Conservation (phyloP, 2,329 filamentous ascomycete genomes). For the Tolypocladium album region DNA sequence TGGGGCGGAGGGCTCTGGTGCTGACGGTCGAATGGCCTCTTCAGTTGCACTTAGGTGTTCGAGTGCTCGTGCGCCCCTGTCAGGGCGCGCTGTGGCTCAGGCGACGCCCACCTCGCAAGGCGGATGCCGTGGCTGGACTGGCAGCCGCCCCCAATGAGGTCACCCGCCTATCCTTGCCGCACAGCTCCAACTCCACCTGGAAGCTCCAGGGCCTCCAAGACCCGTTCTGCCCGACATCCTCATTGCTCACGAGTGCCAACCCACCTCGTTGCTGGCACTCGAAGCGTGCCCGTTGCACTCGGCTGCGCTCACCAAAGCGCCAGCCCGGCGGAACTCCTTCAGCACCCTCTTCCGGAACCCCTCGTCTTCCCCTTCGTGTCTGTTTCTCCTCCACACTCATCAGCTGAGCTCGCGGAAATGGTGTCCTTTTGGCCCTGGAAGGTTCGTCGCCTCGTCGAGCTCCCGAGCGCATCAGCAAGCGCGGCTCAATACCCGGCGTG, state of each 20-base stretch:
- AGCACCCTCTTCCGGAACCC: background rate
- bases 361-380: background rate
- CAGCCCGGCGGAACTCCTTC: background rate
- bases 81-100: background rate
- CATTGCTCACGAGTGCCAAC: background rate
- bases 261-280: background rate
- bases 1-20: background rate
- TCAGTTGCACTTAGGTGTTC: background rate
- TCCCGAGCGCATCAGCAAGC: background rate
- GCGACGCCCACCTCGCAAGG: background rate
- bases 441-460: slow-evolving; percentile 2
- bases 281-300: background rate
- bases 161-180: background rate
- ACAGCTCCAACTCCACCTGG: background rate
- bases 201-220: background rate
- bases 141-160: background rate
- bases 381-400: background rate
- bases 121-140: background rate
- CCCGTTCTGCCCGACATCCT: background rate
- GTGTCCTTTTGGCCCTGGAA: slow-evolving; percentile 12
- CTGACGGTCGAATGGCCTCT: background rate
- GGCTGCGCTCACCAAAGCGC: slow-evolving; percentile 1
- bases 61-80: background rate
- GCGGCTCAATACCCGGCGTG: background rate
- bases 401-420: slow-evolving; percentile 3